These are phyloP conservation scores for Xylaria polymorpha DNA, from an alignment of 2,329 filamentous ascomycete genomes.

Conservation along the genomic window DNA sequence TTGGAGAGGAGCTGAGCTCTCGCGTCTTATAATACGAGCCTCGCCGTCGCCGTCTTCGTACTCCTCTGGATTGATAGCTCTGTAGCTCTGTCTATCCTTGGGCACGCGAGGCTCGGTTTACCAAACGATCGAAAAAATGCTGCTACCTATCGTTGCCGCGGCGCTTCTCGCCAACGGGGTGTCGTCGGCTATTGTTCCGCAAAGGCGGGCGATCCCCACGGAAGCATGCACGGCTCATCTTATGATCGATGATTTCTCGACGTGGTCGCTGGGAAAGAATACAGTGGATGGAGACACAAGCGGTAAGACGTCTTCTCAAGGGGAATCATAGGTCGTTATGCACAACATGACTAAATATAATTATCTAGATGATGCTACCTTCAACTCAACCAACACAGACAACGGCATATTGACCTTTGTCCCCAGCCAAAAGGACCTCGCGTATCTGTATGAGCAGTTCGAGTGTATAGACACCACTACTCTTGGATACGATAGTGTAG, in stretches of 20 bases:
- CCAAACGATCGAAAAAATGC: constrained; percentile 40
- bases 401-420: constrained; percentile 45
- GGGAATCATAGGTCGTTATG: neutral
- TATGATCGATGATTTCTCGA: constrained; percentile 51
- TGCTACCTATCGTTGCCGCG: constrained; percentile 42
- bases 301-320: constrained; percentile 40
- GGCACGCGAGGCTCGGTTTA: constrained; percentile 34
- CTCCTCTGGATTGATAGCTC: neutral
- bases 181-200: constrained; percentile 34
- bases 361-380: constrained; percentile 47
- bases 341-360: constrained; percentile 20
- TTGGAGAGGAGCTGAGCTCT: constrained; percentile 22
- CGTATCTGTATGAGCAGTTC: constrained; percentile 49
- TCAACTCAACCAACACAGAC: constrained; percentile 42
- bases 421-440: constrained; percentile 41
- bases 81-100: constrained; percentile 16
- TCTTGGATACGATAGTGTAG: constrained; percentile 43
- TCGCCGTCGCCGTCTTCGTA: neutral
- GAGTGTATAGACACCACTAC: constrained; percentile 41
- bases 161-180: constrained; percentile 42
- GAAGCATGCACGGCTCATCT: constrained; percentile 48
- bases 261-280: constrained; percentile 46
- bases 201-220: constrained; percentile 35
- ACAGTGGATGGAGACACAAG: constrained; percentile 44
- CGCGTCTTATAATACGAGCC: constrained; percentile 29